Base-by-base conservation (phyloP, 2,329 filamentous ascomycete genomes). In the Nothophoma quercina region DNA sequence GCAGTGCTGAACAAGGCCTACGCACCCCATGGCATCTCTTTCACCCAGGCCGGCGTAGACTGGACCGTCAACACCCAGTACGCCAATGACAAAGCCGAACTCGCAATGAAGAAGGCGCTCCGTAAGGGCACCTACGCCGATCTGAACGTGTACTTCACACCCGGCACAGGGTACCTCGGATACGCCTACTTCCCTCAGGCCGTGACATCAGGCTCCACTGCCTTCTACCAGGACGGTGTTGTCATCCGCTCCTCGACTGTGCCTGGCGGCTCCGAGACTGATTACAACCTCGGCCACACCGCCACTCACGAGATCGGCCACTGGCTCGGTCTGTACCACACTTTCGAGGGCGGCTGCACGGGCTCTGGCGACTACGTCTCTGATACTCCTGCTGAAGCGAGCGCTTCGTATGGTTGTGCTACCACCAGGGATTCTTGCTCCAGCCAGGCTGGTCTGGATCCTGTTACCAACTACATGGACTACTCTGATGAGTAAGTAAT, bases 381-480 rank as follows among this genome's bases (percentile, higher is more conserved):
- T 19, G 70, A 73, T 34, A 73, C 71, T 3, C 59, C 71, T 26
- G 49, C 63, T 26, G 36, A 45, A 32, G 50, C 43, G 10, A 18
- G 13, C 7, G 40, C 48, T n/a, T 55, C 56, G 8, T 55, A 43
- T 15, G 70, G 65, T 7, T 74, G 71, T 51, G 59, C 61, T 8
- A 46, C 16, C 3, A 58, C 58, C 19, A 56, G 64, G 15, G 69
- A 73, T 25, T 62, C 63, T 9, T 73, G 71, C 59, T 59, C 64
- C 30, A 47, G 30, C 44, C 52, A 51, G 38, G 16, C 58, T 12
- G 70, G 70, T 2, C 13, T 60, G 21, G 71, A 73, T 45, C 67
- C 69, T 1, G 64, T 73, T 33, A 64, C 66, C 30, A 72, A 73
- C 55, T 71, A 60, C 59, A 73, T 73, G 70, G 66, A 72, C 56